Conservation (phyloP, 345 rosid species). For the Carallia brachiata region DNA sequence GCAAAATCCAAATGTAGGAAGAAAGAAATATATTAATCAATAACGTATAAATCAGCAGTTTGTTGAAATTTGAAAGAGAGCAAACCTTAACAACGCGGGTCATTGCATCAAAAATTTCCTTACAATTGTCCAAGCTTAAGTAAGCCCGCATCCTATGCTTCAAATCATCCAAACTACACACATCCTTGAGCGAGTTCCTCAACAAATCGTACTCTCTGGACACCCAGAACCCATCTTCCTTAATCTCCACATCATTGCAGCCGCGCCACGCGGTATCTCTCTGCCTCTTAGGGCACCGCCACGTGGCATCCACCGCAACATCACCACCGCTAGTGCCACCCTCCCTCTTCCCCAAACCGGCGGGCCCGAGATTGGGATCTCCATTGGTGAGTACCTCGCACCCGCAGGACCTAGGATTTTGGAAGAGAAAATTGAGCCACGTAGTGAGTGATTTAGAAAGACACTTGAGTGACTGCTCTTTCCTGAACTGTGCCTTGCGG, state of each 20-base stretch:
- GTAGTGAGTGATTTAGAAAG: conserved; percentile 74
- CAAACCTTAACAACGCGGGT: conserved; percentile 65
- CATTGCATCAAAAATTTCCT: conserved; percentile 67
- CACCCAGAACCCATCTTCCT: conserved; percentile 31
- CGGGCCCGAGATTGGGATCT: conserved; percentile 4
- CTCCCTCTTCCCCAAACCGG: conserved; percentile 54
- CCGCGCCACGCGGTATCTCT: conserved; percentile 53
- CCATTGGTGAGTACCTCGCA: conserved; percentile 32
- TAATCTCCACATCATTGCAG: conserved; percentile 23
- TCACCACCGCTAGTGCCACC: conserved; percentile 25
- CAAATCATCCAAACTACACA: conserved; percentile 93
- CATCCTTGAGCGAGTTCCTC: conserved; percentile 57
- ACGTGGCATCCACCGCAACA: conserved; percentile 41
- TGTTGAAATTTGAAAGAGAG: background rate
- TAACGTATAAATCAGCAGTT: background rate
- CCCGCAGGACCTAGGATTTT: conserved; percentile 71
- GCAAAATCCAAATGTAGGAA: background rate
- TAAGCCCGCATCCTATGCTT: conserved; percentile 60
- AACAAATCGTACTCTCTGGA: conserved; percentile 35
- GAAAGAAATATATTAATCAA: background rate
- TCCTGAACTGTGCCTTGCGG: conserved; percentile 53
- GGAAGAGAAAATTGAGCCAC: conserved; percentile 80
- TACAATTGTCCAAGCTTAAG: conserved; percentile 61
- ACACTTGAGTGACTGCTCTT: conserved; percentile 60
- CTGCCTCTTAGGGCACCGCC: conserved; percentile 68